These are phyloP conservation scores for Macroventuria anomochaeta DNA, from an alignment of 2,329 filamentous ascomycete genomes.

Conservation along the genomic window DNA sequence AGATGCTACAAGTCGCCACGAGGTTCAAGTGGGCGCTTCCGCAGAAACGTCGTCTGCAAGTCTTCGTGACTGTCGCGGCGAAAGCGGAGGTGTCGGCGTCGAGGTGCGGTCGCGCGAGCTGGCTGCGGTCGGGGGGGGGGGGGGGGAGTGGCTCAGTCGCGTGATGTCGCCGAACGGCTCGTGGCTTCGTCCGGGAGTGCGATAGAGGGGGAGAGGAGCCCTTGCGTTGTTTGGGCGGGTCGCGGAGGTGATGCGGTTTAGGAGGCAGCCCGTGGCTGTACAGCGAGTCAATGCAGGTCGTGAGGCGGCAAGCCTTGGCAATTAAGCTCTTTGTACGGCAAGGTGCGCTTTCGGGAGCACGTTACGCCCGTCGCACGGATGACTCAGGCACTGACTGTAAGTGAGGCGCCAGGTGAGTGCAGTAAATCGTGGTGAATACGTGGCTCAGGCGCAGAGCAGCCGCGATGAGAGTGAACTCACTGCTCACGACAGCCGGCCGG, in stretches of 20 bases:
- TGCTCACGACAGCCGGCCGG: slow-evolving; percentile 9
- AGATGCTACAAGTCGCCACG: slow-evolving; percentile 50
- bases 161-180: slow-evolving; percentile 32
- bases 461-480: background rate
- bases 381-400: background rate
- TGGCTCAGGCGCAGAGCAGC: background rate
- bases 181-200: slow-evolving; percentile 34
- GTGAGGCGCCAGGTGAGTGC: background rate
- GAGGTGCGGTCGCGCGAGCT: slow-evolving; percentile 27
- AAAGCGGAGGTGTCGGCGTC: slow-evolving; percentile 41
- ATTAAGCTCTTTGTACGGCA: slow-evolving; percentile 13
- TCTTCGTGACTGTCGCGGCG: slow-evolving; percentile 41
- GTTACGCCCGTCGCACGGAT: background rate
- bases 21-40: slow-evolving; percentile 49
- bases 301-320: slow-evolving; percentile 30
- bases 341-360: slow-evolving; percentile 2
- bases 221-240: slow-evolving; percentile 38
- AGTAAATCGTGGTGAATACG: background rate
- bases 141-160: slow-evolving; percentile 25
- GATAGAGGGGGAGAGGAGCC: slow-evolving; percentile 33
- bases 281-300: slow-evolving; percentile 23
- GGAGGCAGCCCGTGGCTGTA: slow-evolving; percentile 26
- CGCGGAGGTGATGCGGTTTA: slow-evolving; percentile 39
- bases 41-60: slow-evolving; percentile 46
- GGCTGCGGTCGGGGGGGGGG: slow-evolving; percentile 13